These are phyloP conservation scores for Phalaenopsis equestris DNA, from an alignment of 106 monocot genomes.

Conservation along the genomic window DNA sequence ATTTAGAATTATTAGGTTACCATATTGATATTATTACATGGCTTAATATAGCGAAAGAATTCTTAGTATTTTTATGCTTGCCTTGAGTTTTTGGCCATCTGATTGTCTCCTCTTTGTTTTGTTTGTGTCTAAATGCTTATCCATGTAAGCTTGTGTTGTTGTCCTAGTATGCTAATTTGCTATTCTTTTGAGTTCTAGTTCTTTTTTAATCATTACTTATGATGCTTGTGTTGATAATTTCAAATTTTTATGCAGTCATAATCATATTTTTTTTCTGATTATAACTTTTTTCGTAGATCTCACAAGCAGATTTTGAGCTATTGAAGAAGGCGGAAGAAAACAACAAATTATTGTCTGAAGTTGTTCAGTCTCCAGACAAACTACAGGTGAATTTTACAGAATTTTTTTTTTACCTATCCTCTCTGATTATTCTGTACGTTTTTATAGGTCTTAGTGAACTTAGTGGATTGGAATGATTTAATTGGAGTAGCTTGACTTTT, in stretches of 20 bases:
- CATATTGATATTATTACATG: too few species aligned
- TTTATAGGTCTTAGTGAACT: neutral
- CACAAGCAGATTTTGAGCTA: constrained; percentile 66
- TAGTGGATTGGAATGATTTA: neutral
- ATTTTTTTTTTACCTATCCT: neutral
- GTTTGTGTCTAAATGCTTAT: neutral
- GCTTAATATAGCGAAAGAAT: too few species aligned
- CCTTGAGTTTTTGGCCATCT: neutral
- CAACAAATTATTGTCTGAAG: constrained; percentile 44
- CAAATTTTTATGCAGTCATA: neutral
- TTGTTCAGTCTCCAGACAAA: constrained; percentile 81
- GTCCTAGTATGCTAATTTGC: neutral
- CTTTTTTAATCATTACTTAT: neutral
- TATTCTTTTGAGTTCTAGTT: neutral
- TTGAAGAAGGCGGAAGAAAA: constrained; percentile 52
- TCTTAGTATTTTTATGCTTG: neutral
- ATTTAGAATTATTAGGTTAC: too few species aligned
- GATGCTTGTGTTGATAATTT: neutral
- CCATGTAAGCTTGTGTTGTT: neutral
- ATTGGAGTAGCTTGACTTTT: neutral
- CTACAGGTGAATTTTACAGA: constrained; percentile 39
- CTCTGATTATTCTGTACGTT: neutral
- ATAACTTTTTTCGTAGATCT: constrained; percentile 30
- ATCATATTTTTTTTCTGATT: neutral
- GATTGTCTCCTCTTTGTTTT: neutral